Evolutionary conservation across 306 rosid genomes (phyloP).

Genomic region (Cicer yamashitae): DNA sequence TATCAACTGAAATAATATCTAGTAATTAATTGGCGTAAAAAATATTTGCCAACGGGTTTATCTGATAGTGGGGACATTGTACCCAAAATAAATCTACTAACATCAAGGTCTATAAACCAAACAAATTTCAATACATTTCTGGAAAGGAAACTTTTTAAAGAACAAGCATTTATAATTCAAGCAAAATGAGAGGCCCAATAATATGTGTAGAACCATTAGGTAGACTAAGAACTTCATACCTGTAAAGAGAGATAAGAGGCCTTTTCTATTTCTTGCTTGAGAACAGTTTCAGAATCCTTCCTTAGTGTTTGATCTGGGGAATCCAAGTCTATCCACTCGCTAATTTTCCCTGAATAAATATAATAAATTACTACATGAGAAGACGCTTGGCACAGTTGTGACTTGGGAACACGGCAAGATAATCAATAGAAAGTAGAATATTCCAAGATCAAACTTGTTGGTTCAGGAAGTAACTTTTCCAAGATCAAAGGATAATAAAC

Average conservation of each 20-base stretch:
- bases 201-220: not conserved
- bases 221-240: not conserved
- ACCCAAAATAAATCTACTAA: no score
- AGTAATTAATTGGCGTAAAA: not conserved
- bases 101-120: no score
- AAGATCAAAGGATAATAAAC: not conserved
- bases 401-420: not conserved
- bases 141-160: not conserved
- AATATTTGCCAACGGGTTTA: not conserved
- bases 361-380: not conserved
- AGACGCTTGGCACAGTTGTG: not conserved
- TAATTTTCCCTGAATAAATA: conserved; percentile 20
- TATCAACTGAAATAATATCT: not conserved
- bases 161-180: not conserved
- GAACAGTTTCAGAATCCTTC: conserved; percentile 22
- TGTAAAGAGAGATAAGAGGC: conserved; percentile 6
- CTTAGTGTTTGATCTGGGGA: not conserved
- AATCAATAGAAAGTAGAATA: not conserved
- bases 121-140: not conserved
- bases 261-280: conserved; percentile 15
- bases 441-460: not conserved
- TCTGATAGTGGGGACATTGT: not conserved
- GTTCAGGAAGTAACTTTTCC: not conserved
- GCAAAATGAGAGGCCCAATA: not conserved
- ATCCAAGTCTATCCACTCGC: conserved; percentile 27